Base-by-base conservation (phyloP, 176 grass and related monocot genomes). In the Oryza officinalis region DNA sequence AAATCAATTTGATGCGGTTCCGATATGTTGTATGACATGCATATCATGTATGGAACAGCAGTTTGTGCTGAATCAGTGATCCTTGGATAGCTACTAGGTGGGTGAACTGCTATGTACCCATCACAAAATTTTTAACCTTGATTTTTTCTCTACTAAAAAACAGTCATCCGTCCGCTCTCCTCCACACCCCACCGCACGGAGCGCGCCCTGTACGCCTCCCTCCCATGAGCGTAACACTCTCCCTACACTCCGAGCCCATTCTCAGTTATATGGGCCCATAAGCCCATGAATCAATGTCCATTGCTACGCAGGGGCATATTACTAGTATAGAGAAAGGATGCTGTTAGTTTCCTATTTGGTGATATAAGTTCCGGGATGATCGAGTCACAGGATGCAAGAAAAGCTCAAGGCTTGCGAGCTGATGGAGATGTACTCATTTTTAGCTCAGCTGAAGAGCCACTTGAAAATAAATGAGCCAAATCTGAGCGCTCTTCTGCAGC, bases 341-440 rank as follows among this genome's bases (percentile, higher is more conserved):
- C 27, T 44, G 35, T 60, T 26, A 43, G 59, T 78, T 65, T 41
- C 77, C 27, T 46, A 67, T 79, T 79, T 79, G 10, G 26, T 23
- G 13, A 46, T 41, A 23, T 30, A 23, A 60, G 54, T 60, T 60
- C 0, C 1, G 37, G 37, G 37, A 38, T 38, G 37, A 38, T 38
- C 37, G 6, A 61, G 22, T 23, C 17, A 54, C 18, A 1, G 5
- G 50, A 50, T 22, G 18, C 50, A 23, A 61, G 57, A 61, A 61
- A 61, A 61, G 57, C 22, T 25, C n/a, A 9, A 23, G 22, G 57
- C 9, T 25, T 9, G 0, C 3, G 2, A 10, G 12, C 5, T 59
- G 20, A 7, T 59, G 17, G 54, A 9, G 18, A 59, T n/a, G 22
- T 20, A 59, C 20, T n/a, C 7, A 10, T 59, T n/a, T 59, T 59